These are phyloP conservation scores for Metschnikowia shivogae DNA, from an alignment of 805 yeast species.

Conservation along the genomic window DNA sequence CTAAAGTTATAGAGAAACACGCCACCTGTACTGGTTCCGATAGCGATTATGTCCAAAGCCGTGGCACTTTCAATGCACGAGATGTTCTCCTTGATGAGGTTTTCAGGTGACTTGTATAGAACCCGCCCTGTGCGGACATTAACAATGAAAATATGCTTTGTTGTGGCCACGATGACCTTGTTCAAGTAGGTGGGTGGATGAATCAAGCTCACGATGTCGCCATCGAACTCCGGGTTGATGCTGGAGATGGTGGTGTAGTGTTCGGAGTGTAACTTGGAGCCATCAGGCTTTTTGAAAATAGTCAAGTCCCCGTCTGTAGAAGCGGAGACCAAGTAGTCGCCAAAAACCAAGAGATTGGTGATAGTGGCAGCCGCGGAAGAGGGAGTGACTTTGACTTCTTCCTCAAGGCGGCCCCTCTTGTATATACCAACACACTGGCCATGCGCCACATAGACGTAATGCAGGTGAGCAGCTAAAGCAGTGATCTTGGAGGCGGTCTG, in stretches of 20 bases:
- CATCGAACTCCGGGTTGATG: constrained; percentile 54
- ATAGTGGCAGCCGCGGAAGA: constrained; percentile 32
- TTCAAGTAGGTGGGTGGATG: constrained; percentile 93
- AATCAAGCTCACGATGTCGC: constrained; percentile 60
- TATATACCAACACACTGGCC: constrained; percentile 70
- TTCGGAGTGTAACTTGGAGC: constrained; percentile 51
- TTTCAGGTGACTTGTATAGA: constrained; percentile 48
- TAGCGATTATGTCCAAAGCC: constrained; percentile 74
- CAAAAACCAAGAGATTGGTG: constrained; percentile 59
- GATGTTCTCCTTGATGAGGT: constrained; percentile 50
- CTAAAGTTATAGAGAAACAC: constrained; percentile 64
- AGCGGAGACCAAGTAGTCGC: constrained; percentile 67
- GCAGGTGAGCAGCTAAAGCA: constrained; percentile 74
- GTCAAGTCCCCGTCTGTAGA: constrained; percentile 39
- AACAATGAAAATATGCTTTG: constrained; percentile 53
- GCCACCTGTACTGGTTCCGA: constrained; percentile 70
- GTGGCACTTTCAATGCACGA: constrained; percentile 81
- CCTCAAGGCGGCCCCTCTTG: constrained; percentile 71
- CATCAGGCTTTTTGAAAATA: constrained; percentile 49
- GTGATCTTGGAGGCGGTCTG: constrained; percentile 71
- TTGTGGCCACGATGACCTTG: constrained; percentile 81
- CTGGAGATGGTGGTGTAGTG: constrained; percentile 60
- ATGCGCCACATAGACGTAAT: constrained; percentile 75
- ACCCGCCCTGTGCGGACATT: constrained; percentile 77
- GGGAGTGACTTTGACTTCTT: constrained; percentile 12